These are phyloP conservation scores for Carex pumila DNA, from an alignment of 176 grass and related monocot species.

Conservation along the genomic window DNA sequence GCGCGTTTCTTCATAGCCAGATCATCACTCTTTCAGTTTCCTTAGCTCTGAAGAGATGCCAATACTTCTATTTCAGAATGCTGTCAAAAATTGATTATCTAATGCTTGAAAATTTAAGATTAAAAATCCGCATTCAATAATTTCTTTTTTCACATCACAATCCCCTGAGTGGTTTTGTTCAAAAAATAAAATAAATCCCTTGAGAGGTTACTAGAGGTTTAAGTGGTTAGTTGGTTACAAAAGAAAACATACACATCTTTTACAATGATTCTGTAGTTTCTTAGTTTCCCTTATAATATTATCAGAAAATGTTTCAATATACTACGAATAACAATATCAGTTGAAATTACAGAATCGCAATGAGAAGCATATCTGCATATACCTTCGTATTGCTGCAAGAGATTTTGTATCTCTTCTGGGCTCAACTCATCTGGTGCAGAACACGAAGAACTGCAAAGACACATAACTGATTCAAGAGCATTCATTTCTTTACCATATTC, in stretches of 20 bases:
- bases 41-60: background rate
- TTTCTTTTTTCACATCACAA: background rate
- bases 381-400: slow-evolving; percentile 93
- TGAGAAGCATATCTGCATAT: background rate
- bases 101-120: too few relatives aligned
- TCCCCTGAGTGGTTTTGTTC: too few relatives aligned
- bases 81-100: background rate
- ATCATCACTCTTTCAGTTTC: background rate
- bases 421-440: slow-evolving; percentile 69
- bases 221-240: too few relatives aligned
- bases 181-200: too few relatives aligned
- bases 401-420: slow-evolving; percentile 75
- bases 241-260: background rate
- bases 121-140: background rate
- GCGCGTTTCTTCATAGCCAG: background rate
- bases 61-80: background rate
- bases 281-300: background rate
- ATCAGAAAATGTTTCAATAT: background rate
- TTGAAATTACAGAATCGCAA: background rate
- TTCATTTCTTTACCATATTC: background rate
- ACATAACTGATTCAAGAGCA: background rate
- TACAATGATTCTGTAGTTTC: background rate
- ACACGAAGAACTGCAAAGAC: slow-evolving; percentile 67
- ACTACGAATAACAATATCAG: background rate
- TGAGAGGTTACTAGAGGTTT: too few relatives aligned